Percentiles rank a stretch among this genome's conserved stretches.
Evolutionary conservation across 257 asterid genomes (phyloP).

Genomic region (Nicotiana tabacum): DNA sequence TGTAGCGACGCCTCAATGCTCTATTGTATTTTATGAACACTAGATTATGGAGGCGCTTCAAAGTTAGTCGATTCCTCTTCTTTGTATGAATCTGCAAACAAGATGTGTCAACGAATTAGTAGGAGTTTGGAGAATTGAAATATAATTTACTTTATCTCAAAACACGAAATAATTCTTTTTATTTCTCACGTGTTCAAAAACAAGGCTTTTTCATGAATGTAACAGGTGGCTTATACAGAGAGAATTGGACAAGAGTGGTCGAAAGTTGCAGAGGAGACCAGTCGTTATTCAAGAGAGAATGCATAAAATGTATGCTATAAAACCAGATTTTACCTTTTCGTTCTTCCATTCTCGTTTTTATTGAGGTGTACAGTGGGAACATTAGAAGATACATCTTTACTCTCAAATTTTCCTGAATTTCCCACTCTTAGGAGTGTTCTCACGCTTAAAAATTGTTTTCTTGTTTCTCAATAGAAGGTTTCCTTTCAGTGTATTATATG

Average conservation of each 20-base stretch:
- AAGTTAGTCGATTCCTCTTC: too few relatives aligned
- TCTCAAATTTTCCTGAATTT: neutral
- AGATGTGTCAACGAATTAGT: too few relatives aligned
- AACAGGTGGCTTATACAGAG: slow-evolving; percentile 69
- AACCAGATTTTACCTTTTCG: slow-evolving; percentile 4
- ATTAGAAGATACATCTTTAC: neutral
- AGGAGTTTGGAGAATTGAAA: too few relatives aligned
- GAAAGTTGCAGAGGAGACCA: slow-evolving; percentile 77
- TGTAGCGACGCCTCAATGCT: too few relatives aligned
- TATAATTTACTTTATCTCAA: too few relatives aligned
- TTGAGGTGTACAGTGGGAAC: neutral
- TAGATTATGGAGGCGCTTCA: too few relatives aligned
- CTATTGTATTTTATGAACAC: too few relatives aligned
- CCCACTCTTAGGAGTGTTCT: neutral
- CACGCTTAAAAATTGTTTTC: neutral
- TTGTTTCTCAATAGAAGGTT: slow-evolving; percentile 1
- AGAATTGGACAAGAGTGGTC: slow-evolving; percentile 77
- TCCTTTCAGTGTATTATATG: neutral
- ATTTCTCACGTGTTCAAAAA: too few relatives aligned
- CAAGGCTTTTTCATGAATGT: slow-evolving; percentile 11
- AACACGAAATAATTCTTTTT: too few relatives aligned
- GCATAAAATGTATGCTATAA: slow-evolving; percentile 26
- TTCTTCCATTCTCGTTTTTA: neutral
- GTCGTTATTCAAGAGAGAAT: slow-evolving; percentile 48
- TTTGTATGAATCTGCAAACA: too few relatives aligned